Evolutionary conservation across 129 eudicot species (phyloP), one percentile per base, ranked within the genome.

Genomic region (Saussurea involucrata): DNA sequence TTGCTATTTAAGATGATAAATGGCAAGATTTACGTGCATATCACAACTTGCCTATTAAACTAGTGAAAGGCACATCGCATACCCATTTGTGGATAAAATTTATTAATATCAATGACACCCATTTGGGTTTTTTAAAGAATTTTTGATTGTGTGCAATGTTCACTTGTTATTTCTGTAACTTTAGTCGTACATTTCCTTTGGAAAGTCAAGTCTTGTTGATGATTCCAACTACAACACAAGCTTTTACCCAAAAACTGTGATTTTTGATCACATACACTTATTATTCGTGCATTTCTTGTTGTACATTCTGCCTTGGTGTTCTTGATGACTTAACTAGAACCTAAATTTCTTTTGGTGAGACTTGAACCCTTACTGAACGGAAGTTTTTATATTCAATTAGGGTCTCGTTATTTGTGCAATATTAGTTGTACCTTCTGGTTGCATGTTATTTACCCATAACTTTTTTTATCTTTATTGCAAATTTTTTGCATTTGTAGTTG

Each of bases 21-120:
- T 22, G 66, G 63, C 13, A 17, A 77, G 68, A 69, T 42, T 65
- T 78, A 78, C 70, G 61, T 78, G 76, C 71, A 60, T 25, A 58
- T 49, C 70, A 70, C 82, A 49, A 78, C 46, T 78, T 70, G 46
- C 66, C 49, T 76, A 55, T 68, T 68, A 77, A 77, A 55, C 40
- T 58, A 69, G 70, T 78, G 60, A 55, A 69, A 40, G 37, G 69
- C 76, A 69, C 70, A 37, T 68, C 27, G 9, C 46, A 78, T 60
- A 10, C 76, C 64, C n/a, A 5, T 28, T 61, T 76, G 68, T n/a
- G 73, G 60, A 76, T 46, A 28, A 44, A 53, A 25, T 76, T 76
- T 66, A 42, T 46, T 15, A 20, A 46, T 12, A 66, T 40, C 49
- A 65, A 36, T 66, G 34, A 29, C 46, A 8, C 29, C 40, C n/a